These are phyloP conservation scores for Hortiboletus rubellus DNA, from an alignment of 1,284 basidiomycete genomes.

Conservation along the genomic window DNA sequence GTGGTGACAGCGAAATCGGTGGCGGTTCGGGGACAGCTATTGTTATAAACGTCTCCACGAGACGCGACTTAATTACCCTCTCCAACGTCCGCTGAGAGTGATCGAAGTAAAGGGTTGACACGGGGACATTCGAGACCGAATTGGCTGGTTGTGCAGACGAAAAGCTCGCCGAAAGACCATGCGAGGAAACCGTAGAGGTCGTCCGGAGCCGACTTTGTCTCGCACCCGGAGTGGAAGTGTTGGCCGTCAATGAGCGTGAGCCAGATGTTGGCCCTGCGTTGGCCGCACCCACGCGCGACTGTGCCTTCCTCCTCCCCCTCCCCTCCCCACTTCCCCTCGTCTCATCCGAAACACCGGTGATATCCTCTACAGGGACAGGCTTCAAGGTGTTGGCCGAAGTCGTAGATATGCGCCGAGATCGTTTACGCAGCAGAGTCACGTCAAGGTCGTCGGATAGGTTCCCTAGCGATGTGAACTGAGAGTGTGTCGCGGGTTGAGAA, in stretches of 20 bases:
- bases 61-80: constrained; percentile 65
- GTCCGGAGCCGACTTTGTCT: constrained; percentile 49
- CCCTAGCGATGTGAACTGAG: constrained; percentile 55
- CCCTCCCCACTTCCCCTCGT: constrained; percentile 33
- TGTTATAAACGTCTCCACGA: constrained; percentile 78
- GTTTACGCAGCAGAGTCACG: constrained; percentile 55
- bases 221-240: constrained; percentile 29
- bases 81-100: constrained; percentile 68
- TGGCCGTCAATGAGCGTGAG: constrained; percentile 22
- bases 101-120: constrained; percentile 45
- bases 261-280: constrained; percentile 28
- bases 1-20: constrained; percentile 16
- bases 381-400: constrained; percentile 55
- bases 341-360: constrained; percentile 30
- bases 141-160: constrained; percentile 10
- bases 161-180: constrained; percentile 23
- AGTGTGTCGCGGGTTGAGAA: constrained; percentile 58
- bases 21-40: constrained; percentile 42
- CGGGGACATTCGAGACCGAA: constrained; percentile 14
- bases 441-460: constrained; percentile 70
- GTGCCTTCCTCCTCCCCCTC: constrained; percentile 41
- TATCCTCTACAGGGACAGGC: constrained; percentile 49
- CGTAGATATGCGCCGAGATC: constrained; percentile 60
- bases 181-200: constrained; percentile 50
- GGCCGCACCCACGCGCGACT: constrained; percentile 38